These are phyloP conservation scores for Trametes sanguinea DNA, from an alignment of 768 basidiomycete genomes.

Conservation along the genomic window DNA sequence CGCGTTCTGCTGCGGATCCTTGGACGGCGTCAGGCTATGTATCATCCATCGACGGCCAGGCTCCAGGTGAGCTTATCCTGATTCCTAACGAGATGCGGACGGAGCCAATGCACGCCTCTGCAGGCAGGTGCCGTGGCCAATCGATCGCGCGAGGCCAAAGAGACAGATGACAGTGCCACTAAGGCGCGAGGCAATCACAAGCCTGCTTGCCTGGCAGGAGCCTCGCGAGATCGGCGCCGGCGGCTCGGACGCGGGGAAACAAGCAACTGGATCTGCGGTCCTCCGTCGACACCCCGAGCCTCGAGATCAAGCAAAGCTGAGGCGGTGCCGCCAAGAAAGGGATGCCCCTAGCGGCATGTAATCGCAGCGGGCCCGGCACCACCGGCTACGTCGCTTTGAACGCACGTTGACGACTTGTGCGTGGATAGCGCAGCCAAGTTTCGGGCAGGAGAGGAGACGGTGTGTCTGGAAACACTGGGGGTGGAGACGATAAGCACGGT, in stretches of 20 bases:
- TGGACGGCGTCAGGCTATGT: too few species aligned
- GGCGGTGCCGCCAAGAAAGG: not conserved
- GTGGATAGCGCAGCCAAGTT: not conserved
- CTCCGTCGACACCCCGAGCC: not conserved
- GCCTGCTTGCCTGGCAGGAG: not conserved
- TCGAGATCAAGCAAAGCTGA: not conserved
- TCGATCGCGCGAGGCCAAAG: not conserved
- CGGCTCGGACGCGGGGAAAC: not conserved
- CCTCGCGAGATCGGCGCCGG: not conserved
- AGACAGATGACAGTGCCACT: too few species aligned
- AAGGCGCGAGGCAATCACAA: not conserved
- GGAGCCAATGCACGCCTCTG: not conserved
- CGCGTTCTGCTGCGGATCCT: too few species aligned
- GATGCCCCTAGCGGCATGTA: not conserved
- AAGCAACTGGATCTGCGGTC: not conserved
- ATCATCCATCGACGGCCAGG: too few species aligned
- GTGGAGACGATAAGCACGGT: too few species aligned
- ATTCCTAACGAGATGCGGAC: not conserved
- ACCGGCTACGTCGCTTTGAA: not conserved
- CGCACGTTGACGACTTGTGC: not conserved
- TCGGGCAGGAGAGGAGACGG: not conserved
- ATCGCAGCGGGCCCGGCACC: too few species aligned
- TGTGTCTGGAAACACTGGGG: too few species aligned
- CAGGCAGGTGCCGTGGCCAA: not conserved
- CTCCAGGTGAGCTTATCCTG: not conserved